Evolutionary conservation across 129 eudicot species (phyloP), one percentile per base, ranked within the genome.

Genomic region (Lactuca saligna): DNA sequence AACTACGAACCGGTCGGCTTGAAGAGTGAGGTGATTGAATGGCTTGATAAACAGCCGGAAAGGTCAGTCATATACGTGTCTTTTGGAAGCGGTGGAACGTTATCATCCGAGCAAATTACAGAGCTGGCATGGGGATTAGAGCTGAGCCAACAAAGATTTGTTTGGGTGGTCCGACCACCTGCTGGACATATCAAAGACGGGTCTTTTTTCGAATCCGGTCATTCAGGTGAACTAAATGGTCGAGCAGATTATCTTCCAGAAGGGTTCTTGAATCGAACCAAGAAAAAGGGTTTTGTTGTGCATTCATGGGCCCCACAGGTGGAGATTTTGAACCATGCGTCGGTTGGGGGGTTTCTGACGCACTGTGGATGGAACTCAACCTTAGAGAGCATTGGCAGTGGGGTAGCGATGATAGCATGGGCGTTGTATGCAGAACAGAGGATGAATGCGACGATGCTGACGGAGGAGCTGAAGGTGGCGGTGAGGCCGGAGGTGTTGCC

Each of bases 281-380:
- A 20, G 7, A 65, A 76, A 3, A 12, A 54, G 3, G 96, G 96
- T 16, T 39, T 69, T 13, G 64, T 85, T 20, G 80, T 88, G n/a
- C 25, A 69, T 0, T 32, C 39, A 15, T 88, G 96, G 96, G 83
- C 82, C 17, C 80, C 76, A 34, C 96, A 83, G 41, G 80, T 68
- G 74, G 79, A 78, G 49, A 81, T 88, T 8, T 54, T 88, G 42
- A 63, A 44, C 54, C 91, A 85, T 10, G 6, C 6, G 0, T 71
- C 90, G 0, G 81, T 88, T 1, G 95, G 73, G 2, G 95, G 90
- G 16, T 88, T 84, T 61, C 12, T 87, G 17, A 59, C 85, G 10
- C 95, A 87, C 57, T 79, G 95, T 14, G 95, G 90, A 8, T 88
- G 95, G 95, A 88, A 84, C 17, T 88, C 95, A 0, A 60, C 77